Base-by-base conservation (phyloP, 192 early-diverging fungal species). In the Coemansia sp. region DNA sequence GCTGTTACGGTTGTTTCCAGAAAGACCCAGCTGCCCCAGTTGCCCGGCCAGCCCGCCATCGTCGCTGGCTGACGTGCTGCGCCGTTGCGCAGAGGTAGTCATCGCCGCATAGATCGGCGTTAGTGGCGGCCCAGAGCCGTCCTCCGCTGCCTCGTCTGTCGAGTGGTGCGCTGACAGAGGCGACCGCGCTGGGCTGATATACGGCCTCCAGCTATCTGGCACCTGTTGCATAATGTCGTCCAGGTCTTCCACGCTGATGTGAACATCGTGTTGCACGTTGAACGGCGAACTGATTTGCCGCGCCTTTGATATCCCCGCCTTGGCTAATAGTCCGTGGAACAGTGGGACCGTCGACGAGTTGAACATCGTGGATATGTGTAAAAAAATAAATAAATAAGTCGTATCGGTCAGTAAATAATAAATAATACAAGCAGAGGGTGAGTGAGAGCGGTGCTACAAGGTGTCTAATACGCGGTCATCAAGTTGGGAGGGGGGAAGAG, bases 171-270 rank as follows among this genome's bases (percentile, higher is more conserved):
- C 67, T 2, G 68, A 66, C 47, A n/a, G 51, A 27, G 81, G 76
- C 66, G 76, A 76, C 60, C 72, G 52, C 44, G 24, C 22, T 16
- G 81, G 81, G 65, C 76, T 77, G 59, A 78, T 75, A 54, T 78
- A 78, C 33, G 73, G 70, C 71, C 78, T 84, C 70, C 60, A 67
- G 12, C 73, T 67, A 18, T 84, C 81, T 2, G 81, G 81, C 24
- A 78, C 72, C 70, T 84, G 73, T 44, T 77, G 72, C 76, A 83
- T 68, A 2, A 83, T 65, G 55, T 85, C 82, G 73, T 85, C 78
- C 24, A 85, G 66, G 70, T 85, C 82, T 63, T 85, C 82, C n/a
- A 85, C 77, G 69, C 82, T 80, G 51, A 85, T 85, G 55, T 85
- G 82, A 0, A 85, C 74, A 49, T 85, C 82, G 67, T 85, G 82